Evolutionary conservation across 139 green algal genomes (phyloP), one percentile per base, ranked within the genome.

Genomic region (Ulvella scutata): DNA sequence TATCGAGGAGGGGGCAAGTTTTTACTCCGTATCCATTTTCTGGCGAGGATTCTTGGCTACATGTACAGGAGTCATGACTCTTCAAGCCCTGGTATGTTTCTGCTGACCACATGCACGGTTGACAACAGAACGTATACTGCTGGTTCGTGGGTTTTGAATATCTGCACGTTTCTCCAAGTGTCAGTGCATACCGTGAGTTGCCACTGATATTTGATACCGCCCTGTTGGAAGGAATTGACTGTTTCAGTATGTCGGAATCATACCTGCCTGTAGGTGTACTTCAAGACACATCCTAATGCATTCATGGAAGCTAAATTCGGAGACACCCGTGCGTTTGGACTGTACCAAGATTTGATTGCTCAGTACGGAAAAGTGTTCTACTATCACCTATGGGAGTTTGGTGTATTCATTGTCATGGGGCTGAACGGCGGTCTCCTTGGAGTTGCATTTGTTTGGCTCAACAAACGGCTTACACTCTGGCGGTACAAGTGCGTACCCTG

Each of bases 401-500:
- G 51, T 72, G 74, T 78, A 51, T 90, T 90, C 62, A 79, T 78
- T n/a, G 4, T 83, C 33, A 85, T 93, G 39, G 88, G 87, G 62
- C 28, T 73, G 59, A 31, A 74, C 3, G 85, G 82, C 10, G 87
- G 87, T 28, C 21, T 82, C 9, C 33, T 84, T 20, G 87, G 87
- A 21, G 81, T 82, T 3, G 31, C 74, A 7, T 86, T 88, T 67
- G 81, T 86, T 72, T 35, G 33, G 3, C 13, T 79, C 31, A 80
- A 88, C 44, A 75, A 81, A 2, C 43, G 29, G 23, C 34, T 82
- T 40, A 83, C 82, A 3, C 6, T 10, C 3, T 79, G 78, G 60
- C 76, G 86, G 17, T 43, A 62, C 33, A 38, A 44, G 3, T 80
- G 75, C 62, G 76, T 88, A 4, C 82, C 85, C 4, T 20, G 77